Percentiles rank a stretch among this genome's conserved stretches.
These are phyloP conservation scores for Vigna reflexopilosa DNA, from an alignment of 306 rosid genomes.

Conservation along the genomic window DNA sequence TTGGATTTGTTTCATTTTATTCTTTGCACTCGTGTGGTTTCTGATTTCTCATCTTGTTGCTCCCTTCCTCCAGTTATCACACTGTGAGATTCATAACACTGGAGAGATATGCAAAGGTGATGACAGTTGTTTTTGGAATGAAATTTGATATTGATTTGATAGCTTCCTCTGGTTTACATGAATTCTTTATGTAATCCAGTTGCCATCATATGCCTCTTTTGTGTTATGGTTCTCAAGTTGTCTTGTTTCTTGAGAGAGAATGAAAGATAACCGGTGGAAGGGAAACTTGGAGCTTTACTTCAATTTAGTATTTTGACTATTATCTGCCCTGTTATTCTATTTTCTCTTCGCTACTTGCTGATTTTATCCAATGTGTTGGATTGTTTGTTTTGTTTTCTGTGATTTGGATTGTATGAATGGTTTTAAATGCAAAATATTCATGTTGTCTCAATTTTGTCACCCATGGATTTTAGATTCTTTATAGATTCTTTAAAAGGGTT, in stretches of 20 bases:
- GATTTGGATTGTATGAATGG: slow-evolving; percentile 20
- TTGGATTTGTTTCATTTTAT: slow-evolving; percentile 35
- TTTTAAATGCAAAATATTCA: slow-evolving; percentile 33
- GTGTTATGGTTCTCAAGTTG: slow-evolving; percentile 71
- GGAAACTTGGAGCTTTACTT: slow-evolving; percentile 42
- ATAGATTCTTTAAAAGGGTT: neutral
- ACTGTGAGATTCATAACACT: slow-evolving; percentile 75
- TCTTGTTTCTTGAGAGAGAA: slow-evolving; percentile 48
- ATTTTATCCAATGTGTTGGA: slow-evolving; percentile 25
- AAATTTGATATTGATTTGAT: slow-evolving; percentile 59
- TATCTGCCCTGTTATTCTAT: slow-evolving; percentile 37
- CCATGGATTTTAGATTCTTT: neutral
- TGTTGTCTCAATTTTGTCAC: neutral
- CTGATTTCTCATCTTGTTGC: slow-evolving; percentile 64
- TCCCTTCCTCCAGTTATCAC: slow-evolving; percentile 74
- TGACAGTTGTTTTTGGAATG: slow-evolving; percentile 69
- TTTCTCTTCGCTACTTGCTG: slow-evolving; percentile 34
- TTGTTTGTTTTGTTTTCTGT: slow-evolving; percentile 22
- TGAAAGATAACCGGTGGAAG: slow-evolving; percentile 51
- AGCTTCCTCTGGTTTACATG: slow-evolving; percentile 59
- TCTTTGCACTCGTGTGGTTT: slow-evolving; percentile 42
- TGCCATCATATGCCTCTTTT: slow-evolving; percentile 61
- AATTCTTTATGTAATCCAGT: slow-evolving; percentile 64
- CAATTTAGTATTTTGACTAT: slow-evolving; percentile 36
- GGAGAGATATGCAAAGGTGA: slow-evolving; percentile 75